Base-by-base conservation (phyloP, 441 rosid genomes). In the Daphne laureola region DNA sequence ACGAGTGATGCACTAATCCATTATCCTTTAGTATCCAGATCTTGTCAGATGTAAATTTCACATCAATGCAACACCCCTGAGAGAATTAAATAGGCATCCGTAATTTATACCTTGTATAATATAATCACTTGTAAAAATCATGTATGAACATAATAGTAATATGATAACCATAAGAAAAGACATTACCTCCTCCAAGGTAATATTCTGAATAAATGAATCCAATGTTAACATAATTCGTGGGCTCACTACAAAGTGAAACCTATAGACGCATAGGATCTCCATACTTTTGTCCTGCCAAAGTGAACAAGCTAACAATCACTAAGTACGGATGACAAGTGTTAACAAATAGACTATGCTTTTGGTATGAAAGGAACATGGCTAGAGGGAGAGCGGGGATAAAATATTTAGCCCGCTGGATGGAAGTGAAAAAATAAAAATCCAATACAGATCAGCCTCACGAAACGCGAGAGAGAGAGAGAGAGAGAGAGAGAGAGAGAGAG, bases 31-130 rank as follows among this genome's bases (percentile, higher is more conserved):
- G 66, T 67, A 70, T 79, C 86, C 87, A 90, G 58, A 94, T 84
- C 65, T 69, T 78, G 62, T 86, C 77, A 26, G 87, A 79, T 36
- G 92, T 67, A 73, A 90, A 70, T 59, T 77, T 77, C 74, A 84
- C 80, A 72, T 90, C 98, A 68, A 87, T 55, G 70, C 86, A 80
- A 59, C 46, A 74, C 18, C 90, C 99, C 99, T 94, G 70, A 60
- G 12, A 59, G 66, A 65, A 63, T 26, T 25, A 67, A 49, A 64
- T 14, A 45, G 67, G 54, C 57, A 57, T 59, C 48, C 61, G 47
- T 5, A 7, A 6, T 31, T 9, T 9, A 31, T 31, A 5, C 11
- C 11, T 31, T 31, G 38, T 31, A 31, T 2, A 7, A 31, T 9
- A 31, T 31, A 31, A 31, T 31, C 38, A 31, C 38, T 9, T 5